Evolutionary conservation across 2,329 filamentous ascomycete species (phyloP).

Genomic region (Fonsecaea nubica): DNA sequence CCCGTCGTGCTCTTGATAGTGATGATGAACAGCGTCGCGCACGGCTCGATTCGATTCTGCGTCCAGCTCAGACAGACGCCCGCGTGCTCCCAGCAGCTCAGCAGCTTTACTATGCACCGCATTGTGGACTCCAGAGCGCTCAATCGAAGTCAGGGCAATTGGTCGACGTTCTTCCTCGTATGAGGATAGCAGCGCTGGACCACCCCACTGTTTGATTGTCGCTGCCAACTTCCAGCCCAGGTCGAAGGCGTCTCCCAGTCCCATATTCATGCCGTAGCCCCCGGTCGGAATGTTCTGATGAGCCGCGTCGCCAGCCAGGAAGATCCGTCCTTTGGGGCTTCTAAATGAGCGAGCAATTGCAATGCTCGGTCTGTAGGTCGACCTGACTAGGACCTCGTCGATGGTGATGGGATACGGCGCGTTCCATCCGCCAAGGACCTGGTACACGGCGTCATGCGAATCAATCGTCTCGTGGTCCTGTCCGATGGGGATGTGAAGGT

Average conservation of each 20-base stretch:
- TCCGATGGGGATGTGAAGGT: slow-evolving; percentile 39
- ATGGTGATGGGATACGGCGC: slow-evolving; percentile 41
- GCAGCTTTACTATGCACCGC: slow-evolving; percentile 14
- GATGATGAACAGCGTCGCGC: neutral
- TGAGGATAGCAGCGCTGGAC: slow-evolving; percentile 37
- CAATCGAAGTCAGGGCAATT: slow-evolving; percentile 40
- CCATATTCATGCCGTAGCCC: slow-evolving; percentile 50
- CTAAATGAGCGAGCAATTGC: slow-evolving; percentile 40
- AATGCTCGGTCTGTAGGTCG: slow-evolving; percentile 43
- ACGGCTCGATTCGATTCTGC: slow-evolving; percentile 6
- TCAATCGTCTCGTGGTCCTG: slow-evolving; percentile 22
- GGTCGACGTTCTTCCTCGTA: slow-evolving; percentile 45
- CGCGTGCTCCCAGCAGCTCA: neutral
- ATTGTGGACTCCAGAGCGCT: slow-evolving; percentile 35
- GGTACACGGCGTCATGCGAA: slow-evolving; percentile 13
- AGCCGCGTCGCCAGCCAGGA: slow-evolving; percentile 46
- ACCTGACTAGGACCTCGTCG: slow-evolving; percentile 45
- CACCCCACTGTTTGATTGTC: slow-evolving; percentile 40
- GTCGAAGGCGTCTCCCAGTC: slow-evolving; percentile 46
- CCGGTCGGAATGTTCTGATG: slow-evolving; percentile 35
- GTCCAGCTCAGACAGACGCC: neutral
- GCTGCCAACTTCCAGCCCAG: slow-evolving; percentile 47
- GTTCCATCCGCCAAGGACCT: neutral
- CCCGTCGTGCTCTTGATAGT: slow-evolving; percentile 17
- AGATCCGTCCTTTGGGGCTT: slow-evolving; percentile 31